Conservation (phyloP, 768 basidiomycete species). For the Naematelia encephala region DNA sequence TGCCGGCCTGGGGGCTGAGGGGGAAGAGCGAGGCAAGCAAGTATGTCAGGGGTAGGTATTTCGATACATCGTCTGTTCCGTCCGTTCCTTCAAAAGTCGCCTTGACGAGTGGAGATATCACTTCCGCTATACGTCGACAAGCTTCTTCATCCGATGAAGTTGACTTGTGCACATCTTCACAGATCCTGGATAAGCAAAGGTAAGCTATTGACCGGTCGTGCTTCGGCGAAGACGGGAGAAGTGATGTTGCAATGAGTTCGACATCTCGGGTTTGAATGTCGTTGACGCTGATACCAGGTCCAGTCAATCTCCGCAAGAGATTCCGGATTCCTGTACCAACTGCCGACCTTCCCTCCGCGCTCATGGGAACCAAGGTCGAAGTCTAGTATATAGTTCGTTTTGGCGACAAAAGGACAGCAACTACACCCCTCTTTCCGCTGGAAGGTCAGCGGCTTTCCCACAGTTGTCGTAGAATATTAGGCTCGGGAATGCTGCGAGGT, state of each 20-base stretch:
- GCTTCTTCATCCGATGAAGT: not conserved
- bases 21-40: conserved; percentile 31
- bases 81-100: conserved; percentile 6
- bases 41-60: conserved; percentile 16
- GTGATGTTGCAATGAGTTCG: conserved; percentile 17
- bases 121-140: not conserved
- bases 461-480: not conserved
- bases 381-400: not conserved
- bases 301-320: too few species aligned
- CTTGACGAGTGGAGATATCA: conserved; percentile 14
- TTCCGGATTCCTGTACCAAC: too few species aligned
- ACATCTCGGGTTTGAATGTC: conserved; percentile 12
- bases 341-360: not conserved
- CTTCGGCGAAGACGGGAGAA: conserved; percentile 18
- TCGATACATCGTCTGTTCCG: conserved; percentile 11
- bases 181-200: conserved; percentile 27
- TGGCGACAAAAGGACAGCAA: not conserved
- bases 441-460: not conserved
- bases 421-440: not conserved
- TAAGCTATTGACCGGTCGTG: conserved; percentile 19
- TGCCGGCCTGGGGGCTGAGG: conserved; percentile 14
- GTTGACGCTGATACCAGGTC: too few species aligned
- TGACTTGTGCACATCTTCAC: conserved; percentile 4
- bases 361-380: not conserved
- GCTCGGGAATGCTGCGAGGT: not conserved